Percentiles rank a stretch among this genome's conserved stretches.
Evolutionary conservation across 805 yeast genomes (phyloP).

Genomic region (Candida ascalaphidarum): DNA sequence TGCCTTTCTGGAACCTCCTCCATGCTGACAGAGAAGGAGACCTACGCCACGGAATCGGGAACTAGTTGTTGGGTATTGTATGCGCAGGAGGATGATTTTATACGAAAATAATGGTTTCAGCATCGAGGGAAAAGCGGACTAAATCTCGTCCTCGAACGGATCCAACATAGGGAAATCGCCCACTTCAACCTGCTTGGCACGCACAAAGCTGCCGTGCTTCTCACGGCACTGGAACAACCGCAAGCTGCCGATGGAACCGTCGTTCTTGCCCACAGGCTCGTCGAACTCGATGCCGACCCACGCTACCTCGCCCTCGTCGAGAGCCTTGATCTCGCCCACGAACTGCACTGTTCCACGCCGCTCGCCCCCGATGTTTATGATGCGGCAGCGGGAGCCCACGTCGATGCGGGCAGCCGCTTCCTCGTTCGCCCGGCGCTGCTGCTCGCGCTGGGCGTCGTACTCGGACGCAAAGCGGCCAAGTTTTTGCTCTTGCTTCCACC

Average conservation of each 20-base stretch:
- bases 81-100: no score
- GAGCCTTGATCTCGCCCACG: constrained; percentile 59
- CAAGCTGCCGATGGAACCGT: constrained; percentile 62
- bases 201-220: constrained; percentile 72
- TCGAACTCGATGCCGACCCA: constrained; percentile 89
- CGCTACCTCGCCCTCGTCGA: constrained; percentile 37
- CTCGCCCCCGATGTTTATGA: constrained; percentile 36
- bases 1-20: no score
- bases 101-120: no score
- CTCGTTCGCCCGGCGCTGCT: constrained; percentile 16
- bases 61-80: no score
- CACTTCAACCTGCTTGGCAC: constrained; percentile 57
- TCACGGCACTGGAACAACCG: constrained; percentile 48
- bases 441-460: constrained; percentile 17
- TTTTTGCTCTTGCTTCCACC: constrained; percentile 65
- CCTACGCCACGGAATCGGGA: no score
- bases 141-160: constrained; percentile 38
- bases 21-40: background rate
- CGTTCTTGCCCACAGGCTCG: constrained; percentile 80
- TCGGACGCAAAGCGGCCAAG: constrained; percentile 69
- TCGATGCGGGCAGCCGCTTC: constrained; percentile 22
- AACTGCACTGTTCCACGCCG: constrained; percentile 66
- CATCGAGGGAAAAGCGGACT: no score
- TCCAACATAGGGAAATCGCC: constrained; percentile 55
- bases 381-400: constrained; percentile 48